phyloP scores from a whole-genome alignment of 371 early-diverging fungal genomes.

The Cokeromyces recurvatus region DNA sequence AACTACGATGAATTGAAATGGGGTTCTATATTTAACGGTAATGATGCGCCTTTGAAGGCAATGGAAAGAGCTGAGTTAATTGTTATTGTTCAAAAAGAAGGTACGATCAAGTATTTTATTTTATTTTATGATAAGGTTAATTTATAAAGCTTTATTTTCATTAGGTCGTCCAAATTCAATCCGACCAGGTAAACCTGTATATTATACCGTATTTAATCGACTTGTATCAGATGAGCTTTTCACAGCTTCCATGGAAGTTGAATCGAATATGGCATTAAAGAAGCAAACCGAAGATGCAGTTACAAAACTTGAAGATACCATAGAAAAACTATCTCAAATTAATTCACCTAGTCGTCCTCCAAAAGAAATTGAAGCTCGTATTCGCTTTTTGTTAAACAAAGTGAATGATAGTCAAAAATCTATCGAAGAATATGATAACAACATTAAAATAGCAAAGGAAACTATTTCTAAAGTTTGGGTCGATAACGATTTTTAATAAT shows the following conservation, averaged over 20 bases:
- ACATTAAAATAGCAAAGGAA: constrained; percentile 44
- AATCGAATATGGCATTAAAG: constrained; percentile 63
- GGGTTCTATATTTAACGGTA: constrained; percentile 75
- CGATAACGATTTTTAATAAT: constrained; percentile 2
- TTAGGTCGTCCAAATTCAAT: constrained; percentile 74
- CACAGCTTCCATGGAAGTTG: constrained; percentile 76
- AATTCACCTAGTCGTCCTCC: constrained; percentile 44
- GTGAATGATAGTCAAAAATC: constrained; percentile 46
- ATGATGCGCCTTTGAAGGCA: constrained; percentile 68
- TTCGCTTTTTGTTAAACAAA: constrained; percentile 53
- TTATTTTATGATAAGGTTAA: no score
- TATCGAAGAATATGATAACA: constrained; percentile 51
- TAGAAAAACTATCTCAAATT: constrained; percentile 46
- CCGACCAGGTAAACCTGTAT: constrained; percentile 80
- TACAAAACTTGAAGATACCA: constrained; percentile 65
- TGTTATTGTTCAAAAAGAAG: constrained; percentile 65
- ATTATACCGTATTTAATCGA: constrained; percentile 68
- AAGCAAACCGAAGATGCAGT: constrained; percentile 66
- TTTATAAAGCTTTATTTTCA: no score
- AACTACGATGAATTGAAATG: constrained; percentile 78
- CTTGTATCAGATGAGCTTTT: constrained; percentile 67
- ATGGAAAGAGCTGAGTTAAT: constrained; percentile 90
- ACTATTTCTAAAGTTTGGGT: constrained; percentile 31
- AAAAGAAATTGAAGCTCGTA: constrained; percentile 49
- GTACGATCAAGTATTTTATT: constrained; percentile 35